phyloP scores from a whole-genome alignment of 192 early-diverging fungal genomes.

The Coemansia sp. region DNA sequence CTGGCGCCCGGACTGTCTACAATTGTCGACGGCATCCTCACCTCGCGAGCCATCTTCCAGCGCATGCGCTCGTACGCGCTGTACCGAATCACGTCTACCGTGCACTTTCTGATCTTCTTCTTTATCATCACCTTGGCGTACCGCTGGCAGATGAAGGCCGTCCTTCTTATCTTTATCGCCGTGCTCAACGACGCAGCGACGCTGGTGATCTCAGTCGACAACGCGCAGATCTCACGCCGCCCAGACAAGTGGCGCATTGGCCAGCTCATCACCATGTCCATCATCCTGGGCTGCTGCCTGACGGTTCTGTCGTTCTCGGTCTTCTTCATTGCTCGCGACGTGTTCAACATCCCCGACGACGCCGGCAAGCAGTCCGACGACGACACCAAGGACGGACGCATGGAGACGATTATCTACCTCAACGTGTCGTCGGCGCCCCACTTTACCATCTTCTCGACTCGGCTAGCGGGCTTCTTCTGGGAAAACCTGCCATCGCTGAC shows the following conservation, averaged over 20 bases:
- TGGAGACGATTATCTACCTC: constrained; percentile 94
- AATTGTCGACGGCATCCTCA: constrained; percentile 90
- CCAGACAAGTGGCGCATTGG: constrained; percentile 98
- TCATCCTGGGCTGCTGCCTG: constrained; percentile 76
- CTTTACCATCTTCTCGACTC: constrained; percentile 95
- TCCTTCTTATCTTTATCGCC: constrained; percentile 85
- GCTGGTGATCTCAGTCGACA: constrained; percentile 92
- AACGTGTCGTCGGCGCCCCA: constrained; percentile 90
- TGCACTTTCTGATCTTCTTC: constrained; percentile 97
- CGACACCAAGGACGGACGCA: constrained; percentile 40
- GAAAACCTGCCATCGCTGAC: constrained; percentile 79
- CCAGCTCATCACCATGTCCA: constrained; percentile 82
- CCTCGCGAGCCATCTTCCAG: constrained; percentile 93
- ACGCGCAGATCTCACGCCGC: constrained; percentile 83
- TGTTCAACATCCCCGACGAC: constrained; percentile 57
- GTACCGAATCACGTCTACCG: constrained; percentile 94
- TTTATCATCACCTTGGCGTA: constrained; percentile 85
- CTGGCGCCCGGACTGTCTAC: constrained; percentile 86
- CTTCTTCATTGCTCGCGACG: constrained; percentile 78
- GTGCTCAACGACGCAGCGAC: constrained; percentile 93
- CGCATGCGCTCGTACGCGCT: constrained; percentile 93
- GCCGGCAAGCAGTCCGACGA: constrained; percentile 49
- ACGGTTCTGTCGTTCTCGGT: constrained; percentile 80
- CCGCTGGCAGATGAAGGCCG: constrained; percentile 80
- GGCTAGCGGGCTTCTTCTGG: constrained; percentile 86